Conservation (phyloP, 225 moss, liverwort and hornwort species). For the Physcomitrellopsis africana region DNA sequence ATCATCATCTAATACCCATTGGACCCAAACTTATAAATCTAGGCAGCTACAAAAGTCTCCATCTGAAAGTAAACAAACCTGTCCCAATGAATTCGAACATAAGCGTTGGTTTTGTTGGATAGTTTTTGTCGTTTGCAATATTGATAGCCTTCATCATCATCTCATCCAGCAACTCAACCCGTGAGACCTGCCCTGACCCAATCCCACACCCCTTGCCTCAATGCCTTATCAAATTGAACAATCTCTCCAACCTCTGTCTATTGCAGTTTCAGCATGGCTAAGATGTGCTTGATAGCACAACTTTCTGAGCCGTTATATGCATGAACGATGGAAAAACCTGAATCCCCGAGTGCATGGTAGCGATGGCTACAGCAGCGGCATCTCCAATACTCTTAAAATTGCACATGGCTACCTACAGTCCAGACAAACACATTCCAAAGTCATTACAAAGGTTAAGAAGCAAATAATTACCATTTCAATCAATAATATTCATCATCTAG, state of each 20-base stretch:
- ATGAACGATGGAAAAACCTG: slow-evolving; percentile 57
- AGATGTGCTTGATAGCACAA: slow-evolving; percentile 2
- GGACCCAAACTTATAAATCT: slow-evolving; percentile 9
- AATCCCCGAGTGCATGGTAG: slow-evolving; percentile 96
- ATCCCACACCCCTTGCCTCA: slow-evolving; percentile 32
- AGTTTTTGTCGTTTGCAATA: slow-evolving; percentile 73
- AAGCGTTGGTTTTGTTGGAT: slow-evolving; percentile 78
- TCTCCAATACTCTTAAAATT: slow-evolving; percentile 82
- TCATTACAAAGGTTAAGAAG: slow-evolving; percentile 22
- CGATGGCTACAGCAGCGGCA: slow-evolving; percentile 95
- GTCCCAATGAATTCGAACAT: slow-evolving; percentile 98
- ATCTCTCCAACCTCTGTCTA: not conserved
- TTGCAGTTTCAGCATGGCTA: not conserved
- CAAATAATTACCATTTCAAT: not conserved
- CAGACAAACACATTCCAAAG: slow-evolving; percentile 18
- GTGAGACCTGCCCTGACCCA: slow-evolving; percentile 81
- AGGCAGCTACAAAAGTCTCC: not conserved
- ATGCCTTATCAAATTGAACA: slow-evolving; percentile 13
- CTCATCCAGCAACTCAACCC: slow-evolving; percentile 94
- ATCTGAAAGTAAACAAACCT: slow-evolving; percentile 53
- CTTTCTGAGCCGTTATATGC: not conserved
- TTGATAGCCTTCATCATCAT: slow-evolving; percentile 95
- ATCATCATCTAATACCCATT: slow-evolving; percentile 18
- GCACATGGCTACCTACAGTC: slow-evolving; percentile 90
- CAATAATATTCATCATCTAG: slow-evolving; percentile 3